Conservation (phyloP, 257 asterid species). For the Linaria vulgaris region DNA sequence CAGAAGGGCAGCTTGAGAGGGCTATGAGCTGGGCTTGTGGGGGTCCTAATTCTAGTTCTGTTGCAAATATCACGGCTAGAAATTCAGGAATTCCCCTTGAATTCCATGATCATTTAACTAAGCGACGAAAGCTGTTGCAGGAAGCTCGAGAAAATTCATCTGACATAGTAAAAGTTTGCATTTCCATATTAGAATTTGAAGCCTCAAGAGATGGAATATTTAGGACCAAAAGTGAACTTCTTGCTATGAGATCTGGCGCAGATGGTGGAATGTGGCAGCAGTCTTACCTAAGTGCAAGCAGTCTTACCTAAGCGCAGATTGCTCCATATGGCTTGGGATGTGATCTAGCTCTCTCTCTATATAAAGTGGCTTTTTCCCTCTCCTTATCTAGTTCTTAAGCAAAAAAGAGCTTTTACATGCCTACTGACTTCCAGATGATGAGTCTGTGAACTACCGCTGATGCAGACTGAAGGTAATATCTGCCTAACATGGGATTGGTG, state of each 20-base stretch:
- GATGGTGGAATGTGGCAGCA: conserved; percentile 93
- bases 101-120: conserved; percentile 78
- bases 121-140: conserved; percentile 64
- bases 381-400: too few relatives aligned
- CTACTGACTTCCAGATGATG: too few relatives aligned
- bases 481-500: too few relatives aligned
- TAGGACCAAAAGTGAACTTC: conserved; percentile 49
- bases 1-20: conserved; percentile 99
- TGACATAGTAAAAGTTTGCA: conserved; percentile 73
- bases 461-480: too few relatives aligned
- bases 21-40: conserved; percentile 99
- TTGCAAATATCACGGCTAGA: conserved; percentile 53
- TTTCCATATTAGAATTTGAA: conserved; percentile 87
- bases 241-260: conserved; percentile 49
- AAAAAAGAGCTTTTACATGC: too few relatives aligned
- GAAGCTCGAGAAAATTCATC: conserved; percentile 82
- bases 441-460: too few relatives aligned
- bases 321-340: too few relatives aligned
- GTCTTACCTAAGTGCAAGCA: conserved; percentile 63
- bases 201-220: conserved; percentile 87
- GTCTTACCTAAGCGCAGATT: too few relatives aligned
- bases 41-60: conserved; percentile 67
- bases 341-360: too few relatives aligned
- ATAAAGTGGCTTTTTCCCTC: too few relatives aligned
- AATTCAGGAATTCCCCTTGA: conserved; percentile 85